Percentiles rank a stretch among this genome's conserved stretches.
Evolutionary conservation across 2,329 filamentous ascomycete species (phyloP).

Genomic region (Cercospora sesami): DNA sequence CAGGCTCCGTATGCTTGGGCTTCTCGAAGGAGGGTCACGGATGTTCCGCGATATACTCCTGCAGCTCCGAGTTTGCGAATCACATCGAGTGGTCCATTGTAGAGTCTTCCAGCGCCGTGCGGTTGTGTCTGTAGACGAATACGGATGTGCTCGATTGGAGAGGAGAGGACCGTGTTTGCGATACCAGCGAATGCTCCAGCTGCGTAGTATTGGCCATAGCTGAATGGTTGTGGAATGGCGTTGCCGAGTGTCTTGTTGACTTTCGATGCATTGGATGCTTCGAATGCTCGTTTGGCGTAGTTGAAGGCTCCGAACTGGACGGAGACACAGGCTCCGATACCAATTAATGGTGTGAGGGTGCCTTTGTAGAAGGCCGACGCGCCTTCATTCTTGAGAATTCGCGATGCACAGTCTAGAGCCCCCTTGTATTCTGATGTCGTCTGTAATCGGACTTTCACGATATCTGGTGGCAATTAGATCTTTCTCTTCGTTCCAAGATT

Average conservation of each 20-base stretch:
- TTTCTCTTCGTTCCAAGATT: constrained; percentile 9
- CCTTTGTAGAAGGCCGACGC: constrained; percentile 96
- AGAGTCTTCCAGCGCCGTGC: constrained; percentile 76
- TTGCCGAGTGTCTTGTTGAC: constrained; percentile 37
- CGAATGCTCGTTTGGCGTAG: constrained; percentile 81
- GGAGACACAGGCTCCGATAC: constrained; percentile 93
- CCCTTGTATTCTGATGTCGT: constrained; percentile 79
- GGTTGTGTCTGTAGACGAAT: constrained; percentile 96
- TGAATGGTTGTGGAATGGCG: constrained; percentile 52
- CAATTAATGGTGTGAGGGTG: constrained; percentile 88
- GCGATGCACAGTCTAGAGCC: constrained; percentile 75
- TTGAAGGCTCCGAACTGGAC: constrained; percentile 98
- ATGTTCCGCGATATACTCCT: constrained; percentile 83
- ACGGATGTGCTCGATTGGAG: constrained; percentile 93
- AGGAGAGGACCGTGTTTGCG: constrained; percentile 83
- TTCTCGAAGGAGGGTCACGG: constrained; percentile 83
- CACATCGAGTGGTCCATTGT: constrained; percentile 84
- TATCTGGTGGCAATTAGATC: constrained; percentile 58
- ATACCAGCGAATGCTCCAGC: constrained; percentile 90
- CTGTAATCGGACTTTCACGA: constrained; percentile 95
- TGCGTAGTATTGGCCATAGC: constrained; percentile 83
- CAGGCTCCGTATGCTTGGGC: constrained; percentile 92
- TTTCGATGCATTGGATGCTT: constrained; percentile 64
- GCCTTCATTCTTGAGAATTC: constrained; percentile 87
- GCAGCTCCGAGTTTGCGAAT: constrained; percentile 74